A percentile compares a stretch with the other conserved stretches of the same genome.
phyloP scores from a whole-genome alignment of 768 basidiomycete genomes.

The Polyporus arcularius region DNA sequence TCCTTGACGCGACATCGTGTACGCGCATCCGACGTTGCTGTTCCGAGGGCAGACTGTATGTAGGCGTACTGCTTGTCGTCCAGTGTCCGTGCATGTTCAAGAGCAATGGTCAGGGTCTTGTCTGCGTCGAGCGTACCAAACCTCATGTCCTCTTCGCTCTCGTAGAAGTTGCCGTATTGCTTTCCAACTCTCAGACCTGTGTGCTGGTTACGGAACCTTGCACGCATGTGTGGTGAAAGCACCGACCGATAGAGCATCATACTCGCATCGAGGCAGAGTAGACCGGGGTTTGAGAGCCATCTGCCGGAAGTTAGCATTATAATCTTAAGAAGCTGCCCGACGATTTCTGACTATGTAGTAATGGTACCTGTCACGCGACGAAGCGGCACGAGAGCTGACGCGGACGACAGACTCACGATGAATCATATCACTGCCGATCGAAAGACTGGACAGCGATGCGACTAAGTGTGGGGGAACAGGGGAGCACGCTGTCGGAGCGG shows the following conservation, averaged over 20 bases:
- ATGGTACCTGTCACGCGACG: not conserved
- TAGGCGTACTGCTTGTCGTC: constrained; percentile 73
- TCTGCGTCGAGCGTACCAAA: constrained; percentile 82
- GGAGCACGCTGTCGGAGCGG: constrained; percentile 42
- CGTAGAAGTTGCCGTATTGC: constrained; percentile 75
- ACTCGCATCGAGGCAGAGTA: constrained; percentile 83
- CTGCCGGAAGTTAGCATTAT: constrained; percentile 75
- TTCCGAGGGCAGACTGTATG: constrained; percentile 76
- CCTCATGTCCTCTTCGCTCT: constrained; percentile 71
- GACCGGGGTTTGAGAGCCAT: constrained; percentile 64
- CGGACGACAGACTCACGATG: constrained; percentile 57
- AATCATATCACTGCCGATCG: constrained; percentile 85
- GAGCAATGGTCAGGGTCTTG: constrained; percentile 71
- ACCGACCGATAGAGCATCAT: constrained; percentile 80
- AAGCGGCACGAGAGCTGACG: not conserved
- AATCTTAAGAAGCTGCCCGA: constrained; percentile 54
- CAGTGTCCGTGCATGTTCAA: constrained; percentile 71
- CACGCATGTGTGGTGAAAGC: not conserved
- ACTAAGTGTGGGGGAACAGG: constrained; percentile 55
- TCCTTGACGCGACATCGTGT: constrained; percentile 79
- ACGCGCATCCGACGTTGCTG: constrained; percentile 86
- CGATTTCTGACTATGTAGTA: constrained; percentile 41
- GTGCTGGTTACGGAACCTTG: not conserved
- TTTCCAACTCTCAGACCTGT: constrained; percentile 63
- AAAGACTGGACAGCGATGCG: constrained; percentile 82